Conservation (phyloP, 768 basidiomycete species). For the Podaxis carcinomalis region DNA sequence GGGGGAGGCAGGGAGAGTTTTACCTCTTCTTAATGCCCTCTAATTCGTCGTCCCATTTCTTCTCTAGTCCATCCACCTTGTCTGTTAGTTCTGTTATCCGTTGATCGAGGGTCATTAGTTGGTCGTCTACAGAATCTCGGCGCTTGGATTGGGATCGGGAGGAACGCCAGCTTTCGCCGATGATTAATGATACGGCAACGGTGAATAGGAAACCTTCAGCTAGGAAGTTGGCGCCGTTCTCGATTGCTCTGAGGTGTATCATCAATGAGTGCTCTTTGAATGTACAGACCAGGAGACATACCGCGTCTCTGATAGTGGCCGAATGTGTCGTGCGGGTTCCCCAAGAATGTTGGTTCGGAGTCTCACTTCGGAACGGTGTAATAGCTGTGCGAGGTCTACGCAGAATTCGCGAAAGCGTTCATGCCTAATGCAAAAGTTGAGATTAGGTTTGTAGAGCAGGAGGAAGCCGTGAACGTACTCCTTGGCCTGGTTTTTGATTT, state of each 20-base stretch:
- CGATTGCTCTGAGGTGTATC: constrained; percentile 56
- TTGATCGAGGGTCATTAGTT: constrained; percentile 52
- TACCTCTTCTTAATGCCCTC: constrained; percentile 43
- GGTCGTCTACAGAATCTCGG: constrained; percentile 69
- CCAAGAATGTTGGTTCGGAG: constrained; percentile 75
- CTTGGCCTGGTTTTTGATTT: constrained; percentile 66
- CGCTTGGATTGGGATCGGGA: constrained; percentile 67
- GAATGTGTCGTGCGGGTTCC: constrained; percentile 65
- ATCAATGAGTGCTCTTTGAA: neutral
- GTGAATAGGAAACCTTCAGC: constrained; percentile 83
- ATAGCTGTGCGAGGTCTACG: constrained; percentile 67
- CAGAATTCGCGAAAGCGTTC: constrained; percentile 68
- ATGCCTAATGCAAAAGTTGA: constrained; percentile 37
- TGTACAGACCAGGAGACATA: constrained; percentile 26
- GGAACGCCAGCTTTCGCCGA: constrained; percentile 74
- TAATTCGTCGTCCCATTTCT: constrained; percentile 39
- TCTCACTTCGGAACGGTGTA: constrained; percentile 71
- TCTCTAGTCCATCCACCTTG: constrained; percentile 35
- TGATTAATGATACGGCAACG: constrained; percentile 69
- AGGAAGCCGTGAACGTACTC: constrained; percentile 42
- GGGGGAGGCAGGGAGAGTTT: neutral
- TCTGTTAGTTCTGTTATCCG: constrained; percentile 42
- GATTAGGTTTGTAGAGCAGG: neutral
- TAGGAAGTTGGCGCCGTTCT: constrained; percentile 79
- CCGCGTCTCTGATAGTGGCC: constrained; percentile 76